Evolutionary conservation across 73 alveolate genomes (phyloP), one percentile per base, ranked within the genome.

Genomic region (Blepharisma stoltei): DNA sequence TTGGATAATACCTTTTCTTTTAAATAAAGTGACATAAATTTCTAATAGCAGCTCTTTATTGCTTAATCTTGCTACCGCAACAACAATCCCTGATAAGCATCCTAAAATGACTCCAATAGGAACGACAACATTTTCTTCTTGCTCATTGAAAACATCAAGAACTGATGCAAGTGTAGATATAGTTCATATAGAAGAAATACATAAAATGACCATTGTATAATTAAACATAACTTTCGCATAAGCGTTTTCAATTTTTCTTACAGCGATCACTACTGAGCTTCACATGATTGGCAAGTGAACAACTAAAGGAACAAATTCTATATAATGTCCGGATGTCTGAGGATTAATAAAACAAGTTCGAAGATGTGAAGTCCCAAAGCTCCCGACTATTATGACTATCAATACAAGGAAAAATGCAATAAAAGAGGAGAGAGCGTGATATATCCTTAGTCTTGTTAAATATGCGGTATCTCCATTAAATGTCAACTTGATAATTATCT

Each of bases 201-300:
- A 60, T 25, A 60, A 14, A 60, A 60, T 25, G 14, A 60, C 73
- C 73, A 60, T 60, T 25, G 23, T 38, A 60, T 60, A 60, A 25
- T 25, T 60, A 25, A 60, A 18, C 73, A 60, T 60, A 8, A 60
- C 14, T 14, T n/a, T 20, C 5, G 73, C 14, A 14, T 8, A 60
- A 25, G 18, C 23, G 14, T 25, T 5, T 25, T 25, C 23, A 0
- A 60, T 11, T n/a, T 60, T 38, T 5, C 23, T 60, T 38, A n/a
- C 14, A 9, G 23, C 45, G 23, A 8, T 20, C 2, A 60, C 46
- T 14, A 60, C 48, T 0, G 23, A 14, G 11, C 38, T 25, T 38
- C 73, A 60, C 18, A 60, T 25, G 4, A n/a, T 20, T 9, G 23
- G 14, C n/a, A 60, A 14, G 45, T 60, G 14, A 14, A 25, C 73